These are phyloP conservation scores for Cystobasidiaceae sp. DNA, from an alignment of 1,284 basidiomycete species.

Conservation along the genomic window DNA sequence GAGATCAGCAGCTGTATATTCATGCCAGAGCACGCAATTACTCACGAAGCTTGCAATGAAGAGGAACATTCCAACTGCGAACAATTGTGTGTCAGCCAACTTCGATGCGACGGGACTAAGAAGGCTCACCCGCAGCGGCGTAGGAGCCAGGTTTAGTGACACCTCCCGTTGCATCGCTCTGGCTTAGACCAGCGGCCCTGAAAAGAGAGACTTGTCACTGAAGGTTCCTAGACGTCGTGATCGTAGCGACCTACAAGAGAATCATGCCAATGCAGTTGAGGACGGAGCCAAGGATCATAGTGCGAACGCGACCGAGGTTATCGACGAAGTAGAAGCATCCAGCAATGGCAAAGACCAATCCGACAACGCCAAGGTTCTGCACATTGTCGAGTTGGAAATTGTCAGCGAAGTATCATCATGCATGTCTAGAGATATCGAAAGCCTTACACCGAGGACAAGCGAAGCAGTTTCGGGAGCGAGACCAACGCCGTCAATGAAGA, in stretches of 20 bases:
- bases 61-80: conserved; percentile 35
- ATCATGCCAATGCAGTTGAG: conserved; percentile 35
- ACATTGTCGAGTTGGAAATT: too few species aligned
- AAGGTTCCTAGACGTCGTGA: background rate
- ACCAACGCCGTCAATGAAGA: conserved; percentile 35
- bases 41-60: conserved; percentile 31
- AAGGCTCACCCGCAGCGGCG: conserved; percentile 30
- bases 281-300: conserved; percentile 32
- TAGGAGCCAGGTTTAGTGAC: conserved; percentile 24
- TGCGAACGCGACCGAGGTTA: conserved; percentile 30
- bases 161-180: conserved; percentile 26
- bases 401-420: conserved; percentile 2
- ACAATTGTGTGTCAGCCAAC: too few species aligned
- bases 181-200: conserved; percentile 8
- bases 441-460: conserved; percentile 33
- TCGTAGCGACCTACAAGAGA: conserved; percentile 24
- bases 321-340: conserved; percentile 33
- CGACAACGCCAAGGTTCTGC: conserved; percentile 21
- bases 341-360: conserved; percentile 23
- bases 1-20: background rate
- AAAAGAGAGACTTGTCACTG: background rate
- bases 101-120: too few species aligned
- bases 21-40: conserved; percentile 13
- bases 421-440: conserved; percentile 25
- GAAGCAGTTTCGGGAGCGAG: conserved; percentile 28